phyloP scores from a whole-genome alignment of 257 asterid species.

The Nicotiana tomentosiformis region DNA sequence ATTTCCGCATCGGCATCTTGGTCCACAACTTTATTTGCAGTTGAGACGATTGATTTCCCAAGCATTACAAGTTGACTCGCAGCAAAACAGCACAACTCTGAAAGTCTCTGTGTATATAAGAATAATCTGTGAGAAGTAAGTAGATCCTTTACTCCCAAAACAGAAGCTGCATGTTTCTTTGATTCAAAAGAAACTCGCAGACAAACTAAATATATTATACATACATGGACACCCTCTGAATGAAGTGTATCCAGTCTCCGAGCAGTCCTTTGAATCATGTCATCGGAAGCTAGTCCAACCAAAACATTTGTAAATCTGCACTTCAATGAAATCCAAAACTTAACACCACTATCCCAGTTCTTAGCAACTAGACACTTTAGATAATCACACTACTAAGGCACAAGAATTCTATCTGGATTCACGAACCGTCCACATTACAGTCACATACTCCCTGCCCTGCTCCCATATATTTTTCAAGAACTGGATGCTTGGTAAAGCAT shows the following conservation, averaged over 20 bases:
- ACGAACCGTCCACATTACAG: not conserved
- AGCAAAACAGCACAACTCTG: conserved; percentile 94
- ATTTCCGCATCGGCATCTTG: conserved; percentile 52
- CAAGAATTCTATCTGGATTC: not conserved
- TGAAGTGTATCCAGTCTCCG: conserved; percentile 94
- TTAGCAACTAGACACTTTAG: not conserved
- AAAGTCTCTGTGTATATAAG: conserved; percentile 60
- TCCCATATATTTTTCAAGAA: not conserved
- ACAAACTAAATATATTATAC: conserved; percentile 20
- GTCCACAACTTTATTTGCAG: conserved; percentile 49
- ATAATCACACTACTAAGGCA: not conserved
- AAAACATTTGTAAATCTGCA: conserved; percentile 83
- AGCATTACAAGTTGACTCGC: conserved; percentile 77
- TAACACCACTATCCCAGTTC: not conserved
- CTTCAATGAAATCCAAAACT: not conserved
- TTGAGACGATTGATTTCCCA: conserved; percentile 69
- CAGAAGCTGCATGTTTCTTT: not conserved
- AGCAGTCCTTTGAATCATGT: conserved; percentile 62
- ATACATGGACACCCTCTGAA: conserved; percentile 98
- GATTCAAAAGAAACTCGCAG: not conserved
- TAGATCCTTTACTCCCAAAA: not conserved
- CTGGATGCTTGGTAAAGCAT: not conserved
- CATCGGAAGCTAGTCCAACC: conserved; percentile 74
- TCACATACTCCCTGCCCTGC: not conserved
- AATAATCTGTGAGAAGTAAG: conserved; percentile 16